A percentile compares a stretch with the other conserved stretches of the same genome.
Conservation (phyloP, 176 grass and related monocot genomes). For the Aegilops longissima region DNA sequence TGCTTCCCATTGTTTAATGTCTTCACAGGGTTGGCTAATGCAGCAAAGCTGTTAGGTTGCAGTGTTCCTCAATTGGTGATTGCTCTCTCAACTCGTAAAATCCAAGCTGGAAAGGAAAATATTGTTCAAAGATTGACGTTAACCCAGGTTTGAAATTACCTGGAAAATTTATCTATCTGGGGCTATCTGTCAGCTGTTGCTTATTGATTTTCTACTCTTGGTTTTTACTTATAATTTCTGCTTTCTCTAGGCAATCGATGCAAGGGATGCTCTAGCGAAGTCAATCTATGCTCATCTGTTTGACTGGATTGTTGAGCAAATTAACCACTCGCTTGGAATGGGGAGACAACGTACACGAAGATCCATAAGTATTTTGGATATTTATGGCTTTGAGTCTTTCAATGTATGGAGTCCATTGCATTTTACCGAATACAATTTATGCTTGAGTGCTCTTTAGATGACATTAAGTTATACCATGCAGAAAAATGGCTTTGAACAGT, state of each 20-base stretch:
- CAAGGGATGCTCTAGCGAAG: conserved; percentile 94
- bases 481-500: conserved; percentile 97
- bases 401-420: conserved; percentile 54
- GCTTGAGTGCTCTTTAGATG: conserved; percentile 2
- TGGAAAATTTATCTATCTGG: conserved; percentile 7
- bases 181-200: not conserved
- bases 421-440: conserved; percentile 31
- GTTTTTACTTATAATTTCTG: conserved; percentile 23
- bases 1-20: conserved; percentile 24
- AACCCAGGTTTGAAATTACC: conserved; percentile 60
- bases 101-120: conserved; percentile 83
- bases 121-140: conserved; percentile 88
- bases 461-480: conserved; percentile 42
- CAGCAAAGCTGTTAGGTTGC: conserved; percentile 82
- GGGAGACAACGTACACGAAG: conserved; percentile 51
- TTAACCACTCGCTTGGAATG: conserved; percentile 72
- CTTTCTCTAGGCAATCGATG: conserved; percentile 69
- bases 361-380: conserved; percentile 99
- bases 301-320: conserved; percentile 89
- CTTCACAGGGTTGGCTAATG: conserved; percentile 62
- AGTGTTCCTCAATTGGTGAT: conserved; percentile 53
- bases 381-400: conserved; percentile 97
- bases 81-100: conserved; percentile 84
- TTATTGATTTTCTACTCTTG: not conserved
- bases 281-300: conserved; percentile 88